These are phyloP conservation scores for Streptanthus diversifolius DNA, from an alignment of 345 rosid genomes.

Conservation along the genomic window DNA sequence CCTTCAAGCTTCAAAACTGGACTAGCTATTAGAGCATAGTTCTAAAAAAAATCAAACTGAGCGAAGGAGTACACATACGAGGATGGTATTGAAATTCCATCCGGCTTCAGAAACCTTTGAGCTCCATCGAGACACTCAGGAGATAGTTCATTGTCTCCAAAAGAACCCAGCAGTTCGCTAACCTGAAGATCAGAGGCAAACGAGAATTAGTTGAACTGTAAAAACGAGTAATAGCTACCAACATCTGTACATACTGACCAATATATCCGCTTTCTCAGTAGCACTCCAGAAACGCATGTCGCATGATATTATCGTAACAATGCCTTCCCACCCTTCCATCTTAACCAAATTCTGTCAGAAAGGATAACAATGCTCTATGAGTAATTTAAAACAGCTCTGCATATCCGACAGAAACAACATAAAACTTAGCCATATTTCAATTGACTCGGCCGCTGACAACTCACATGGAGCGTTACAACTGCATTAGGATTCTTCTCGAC, in stretches of 20 bases:
- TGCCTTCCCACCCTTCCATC: constrained; percentile 86
- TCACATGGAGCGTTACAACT: constrained; percentile 93
- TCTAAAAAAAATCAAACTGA: not conserved
- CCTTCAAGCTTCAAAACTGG: not conserved
- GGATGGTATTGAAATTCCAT: constrained; percentile 96
- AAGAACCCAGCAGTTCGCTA: constrained; percentile 91
- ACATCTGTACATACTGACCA: constrained; percentile 46
- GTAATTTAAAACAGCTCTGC: not conserved
- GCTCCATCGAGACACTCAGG: constrained; percentile 99
- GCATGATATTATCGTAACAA: constrained; percentile 81
- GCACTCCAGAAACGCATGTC: constrained; percentile 99
- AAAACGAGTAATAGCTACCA: not conserved
- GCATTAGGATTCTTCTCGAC: constrained; percentile 99
- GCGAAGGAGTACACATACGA: constrained; percentile 54
- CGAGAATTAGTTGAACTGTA: constrained; percentile 20
- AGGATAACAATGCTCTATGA: not conserved
- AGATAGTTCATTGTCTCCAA: constrained; percentile 98
- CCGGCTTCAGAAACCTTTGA: constrained; percentile 84
- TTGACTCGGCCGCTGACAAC: constrained; percentile 28
- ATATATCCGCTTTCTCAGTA: constrained; percentile 89
- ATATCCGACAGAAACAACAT: not conserved
- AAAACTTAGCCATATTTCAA: constrained; percentile 3
- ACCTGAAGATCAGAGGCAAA: constrained; percentile 51
- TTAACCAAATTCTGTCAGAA: constrained; percentile 75
- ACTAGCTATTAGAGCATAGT: not conserved